Conservation (phyloP, 2,329 filamentous ascomycete species). For the Daldinia eschscholtzii region DNA sequence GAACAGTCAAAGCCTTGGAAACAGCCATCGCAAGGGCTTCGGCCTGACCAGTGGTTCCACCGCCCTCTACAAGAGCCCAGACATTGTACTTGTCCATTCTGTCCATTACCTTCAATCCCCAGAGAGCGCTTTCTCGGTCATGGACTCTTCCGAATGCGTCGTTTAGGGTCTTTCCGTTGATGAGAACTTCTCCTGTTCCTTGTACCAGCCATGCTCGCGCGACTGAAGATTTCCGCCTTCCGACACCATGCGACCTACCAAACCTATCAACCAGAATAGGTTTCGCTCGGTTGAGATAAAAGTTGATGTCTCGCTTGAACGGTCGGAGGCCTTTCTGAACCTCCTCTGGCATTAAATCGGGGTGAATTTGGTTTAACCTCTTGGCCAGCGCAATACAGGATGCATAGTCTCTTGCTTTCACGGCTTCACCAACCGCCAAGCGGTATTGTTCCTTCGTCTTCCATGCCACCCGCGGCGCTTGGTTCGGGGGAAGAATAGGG, state of each 20-base stretch:
- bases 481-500: conserved; percentile 73
- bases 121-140: conserved; percentile 93
- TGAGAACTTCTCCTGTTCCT: conserved; percentile 87
- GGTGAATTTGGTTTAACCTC: conserved; percentile 87
- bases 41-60: conserved; percentile 93
- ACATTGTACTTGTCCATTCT: conserved; percentile 97
- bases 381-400: conserved; percentile 81
- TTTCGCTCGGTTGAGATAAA: conserved; percentile 72
- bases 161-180: conserved; percentile 89
- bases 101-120: conserved; percentile 86
- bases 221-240: conserved; percentile 87
- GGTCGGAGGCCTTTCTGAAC: conserved; percentile 73
- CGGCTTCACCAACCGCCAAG: conserved; percentile 74
- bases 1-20: conserved; percentile 86
- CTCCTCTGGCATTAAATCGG: conserved; percentile 77
- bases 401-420: conserved; percentile 83
- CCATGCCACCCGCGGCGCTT: conserved; percentile 84
- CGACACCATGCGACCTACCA: conserved; percentile 83
- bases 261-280: conserved; percentile 78
- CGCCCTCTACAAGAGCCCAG: conserved; percentile 86
- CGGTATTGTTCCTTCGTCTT: conserved; percentile 83
- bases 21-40: conserved; percentile 93
- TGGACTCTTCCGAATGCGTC: conserved; percentile 89
- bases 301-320: conserved; percentile 82
- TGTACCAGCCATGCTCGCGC: conserved; percentile 92